phyloP scores from a whole-genome alignment of 2,329 filamentous ascomycete species.

The Coleophoma eucalyptorum region DNA sequence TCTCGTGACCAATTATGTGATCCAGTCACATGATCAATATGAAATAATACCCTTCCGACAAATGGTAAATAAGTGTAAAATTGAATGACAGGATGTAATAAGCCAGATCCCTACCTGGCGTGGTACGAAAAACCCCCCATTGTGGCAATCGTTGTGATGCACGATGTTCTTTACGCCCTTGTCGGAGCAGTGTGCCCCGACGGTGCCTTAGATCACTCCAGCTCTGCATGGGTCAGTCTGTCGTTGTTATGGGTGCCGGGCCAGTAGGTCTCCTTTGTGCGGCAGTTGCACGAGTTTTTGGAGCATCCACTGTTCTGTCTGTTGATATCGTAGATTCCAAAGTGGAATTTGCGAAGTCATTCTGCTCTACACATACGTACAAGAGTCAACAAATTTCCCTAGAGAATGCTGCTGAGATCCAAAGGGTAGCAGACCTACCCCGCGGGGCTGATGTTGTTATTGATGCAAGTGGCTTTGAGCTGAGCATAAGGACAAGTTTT shows the following conservation, averaged over 20 bases:
- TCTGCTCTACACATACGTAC: conserved; percentile 70
- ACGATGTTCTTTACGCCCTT: too few relatives aligned
- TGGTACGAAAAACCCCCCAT: too few relatives aligned
- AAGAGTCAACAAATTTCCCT: conserved; percentile 57
- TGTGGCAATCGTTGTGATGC: too few relatives aligned
- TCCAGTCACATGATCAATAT: too few relatives aligned
- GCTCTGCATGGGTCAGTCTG: conserved; percentile 53
- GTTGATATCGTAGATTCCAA: conserved; percentile 83
- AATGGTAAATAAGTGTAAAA: too few relatives aligned
- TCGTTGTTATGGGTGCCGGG: conserved; percentile 83
- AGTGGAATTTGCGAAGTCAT: conserved; percentile 72
- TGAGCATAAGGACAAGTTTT: conserved; percentile 71
- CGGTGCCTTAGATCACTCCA: too few relatives aligned
- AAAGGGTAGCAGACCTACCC: conserved; percentile 58
- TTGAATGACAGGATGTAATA: too few relatives aligned
- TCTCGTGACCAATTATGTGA: too few relatives aligned
- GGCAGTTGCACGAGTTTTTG: conserved; percentile 79
- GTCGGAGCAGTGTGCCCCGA: too few relatives aligned
- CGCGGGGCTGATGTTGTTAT: conserved; percentile 73
- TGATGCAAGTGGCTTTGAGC: conserved; percentile 76
- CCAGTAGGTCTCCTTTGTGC: conserved; percentile 86
- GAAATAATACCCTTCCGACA: too few relatives aligned
- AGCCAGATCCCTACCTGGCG: too few relatives aligned
- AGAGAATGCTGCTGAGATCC: conserved; percentile 68
- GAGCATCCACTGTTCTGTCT: conserved; percentile 74